A percentile compares a stretch with the other conserved stretches of the same genome.
Conservation (phyloP, 129 eudicot species). For the Logfia minima region DNA sequence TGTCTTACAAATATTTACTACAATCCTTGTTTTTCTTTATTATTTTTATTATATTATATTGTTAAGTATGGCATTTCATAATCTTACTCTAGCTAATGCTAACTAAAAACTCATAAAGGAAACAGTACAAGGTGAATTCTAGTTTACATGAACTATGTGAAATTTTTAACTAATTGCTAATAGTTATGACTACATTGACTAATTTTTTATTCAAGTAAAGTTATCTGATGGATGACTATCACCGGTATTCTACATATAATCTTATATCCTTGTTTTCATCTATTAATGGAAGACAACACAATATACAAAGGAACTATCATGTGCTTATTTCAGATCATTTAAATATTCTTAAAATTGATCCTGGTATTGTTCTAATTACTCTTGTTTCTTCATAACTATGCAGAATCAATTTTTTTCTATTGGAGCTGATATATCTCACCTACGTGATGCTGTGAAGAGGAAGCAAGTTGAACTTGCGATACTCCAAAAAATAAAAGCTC, state of each 20-base stretch:
- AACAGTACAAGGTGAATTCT: neutral
- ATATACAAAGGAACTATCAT: neutral
- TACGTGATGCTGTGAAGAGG: conserved; percentile 53
- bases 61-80: neutral
- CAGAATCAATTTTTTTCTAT: conserved; percentile 62
- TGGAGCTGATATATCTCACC: conserved; percentile 53
- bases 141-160: neutral
- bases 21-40: neutral
- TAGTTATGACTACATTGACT: neutral
- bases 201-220: no score
- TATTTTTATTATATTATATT: neutral
- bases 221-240: neutral
- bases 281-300: neutral
- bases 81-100: neutral
- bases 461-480: conserved; percentile 53
- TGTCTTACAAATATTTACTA: neutral
- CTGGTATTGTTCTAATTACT: neutral
- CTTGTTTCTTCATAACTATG: conserved; percentile 7
- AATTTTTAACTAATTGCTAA: no score
- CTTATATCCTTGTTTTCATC: neutral
- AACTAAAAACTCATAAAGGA: no score
- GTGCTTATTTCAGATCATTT: neutral
- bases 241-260: neutral
- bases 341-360: neutral
- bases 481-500: conserved; percentile 40